A percentile compares a stretch with the other conserved stretches of the same genome.
Evolutionary conservation across 306 rosid genomes (phyloP).

Genomic region (Mimosa pudica): DNA sequence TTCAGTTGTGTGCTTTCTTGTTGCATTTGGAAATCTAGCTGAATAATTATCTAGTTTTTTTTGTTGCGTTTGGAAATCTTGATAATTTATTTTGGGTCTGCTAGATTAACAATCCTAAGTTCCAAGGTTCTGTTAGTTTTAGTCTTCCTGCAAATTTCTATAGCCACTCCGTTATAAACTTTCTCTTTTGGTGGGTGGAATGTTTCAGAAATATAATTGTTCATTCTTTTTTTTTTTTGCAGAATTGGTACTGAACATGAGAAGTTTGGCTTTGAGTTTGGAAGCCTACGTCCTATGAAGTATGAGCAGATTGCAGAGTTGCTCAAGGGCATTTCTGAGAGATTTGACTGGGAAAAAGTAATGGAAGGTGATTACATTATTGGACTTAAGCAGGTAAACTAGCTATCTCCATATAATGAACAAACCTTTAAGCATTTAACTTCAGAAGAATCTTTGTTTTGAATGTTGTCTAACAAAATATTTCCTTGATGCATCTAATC

Average conservation of each 20-base stretch:
- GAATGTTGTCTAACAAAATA: slow-evolving; percentile 14
- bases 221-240: slow-evolving; percentile 8
- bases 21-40: not conserved
- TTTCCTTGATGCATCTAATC: slow-evolving; percentile 13
- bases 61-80: not conserved
- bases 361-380: slow-evolving; percentile 90
- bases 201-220: not conserved
- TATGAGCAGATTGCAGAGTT: slow-evolving; percentile 87
- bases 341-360: slow-evolving; percentile 95
- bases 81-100: not conserved
- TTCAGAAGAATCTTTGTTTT: slow-evolving; percentile 18
- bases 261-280: slow-evolving; percentile 93
- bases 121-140: not conserved
- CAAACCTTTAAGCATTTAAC: not conserved
- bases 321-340: slow-evolving; percentile 83
- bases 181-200: too few species aligned
- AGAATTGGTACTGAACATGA: slow-evolving; percentile 99
- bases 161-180: too few species aligned
- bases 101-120: slow-evolving; percentile 8
- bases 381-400: slow-evolving; percentile 88
- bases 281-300: slow-evolving; percentile 73
- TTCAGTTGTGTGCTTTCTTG: not conserved
- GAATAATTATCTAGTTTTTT: not conserved
- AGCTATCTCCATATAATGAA: slow-evolving; percentile 12
- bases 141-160: too few species aligned